Evolutionary conservation across 1,284 basidiomycete genomes (phyloP).

Genomic region (Gymnopus androsaceus): DNA sequence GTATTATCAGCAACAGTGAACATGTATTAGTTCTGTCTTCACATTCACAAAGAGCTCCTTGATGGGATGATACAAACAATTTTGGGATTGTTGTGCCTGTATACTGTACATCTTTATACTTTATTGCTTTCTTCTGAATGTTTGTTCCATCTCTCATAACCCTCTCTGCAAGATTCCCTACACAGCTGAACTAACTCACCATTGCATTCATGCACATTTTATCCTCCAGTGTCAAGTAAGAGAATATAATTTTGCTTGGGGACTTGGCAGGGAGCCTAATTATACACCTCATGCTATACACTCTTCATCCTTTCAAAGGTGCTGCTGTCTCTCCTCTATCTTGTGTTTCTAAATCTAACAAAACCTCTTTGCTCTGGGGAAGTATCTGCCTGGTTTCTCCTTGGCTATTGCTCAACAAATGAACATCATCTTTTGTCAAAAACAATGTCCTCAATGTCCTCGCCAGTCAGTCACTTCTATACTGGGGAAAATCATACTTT

Average conservation of each 20-base stretch:
- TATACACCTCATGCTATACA: conserved; percentile 42
- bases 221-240: conserved; percentile 37
- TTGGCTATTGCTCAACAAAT: conserved; percentile 12
- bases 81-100: conserved; percentile 19
- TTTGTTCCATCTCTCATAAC: conserved; percentile 17
- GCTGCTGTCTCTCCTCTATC: conserved; percentile 1
- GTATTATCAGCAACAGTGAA: not conserved
- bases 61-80: not conserved
- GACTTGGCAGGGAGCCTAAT: conserved; percentile 53
- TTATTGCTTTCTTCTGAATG: too few species aligned
- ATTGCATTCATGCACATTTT: conserved; percentile 37
- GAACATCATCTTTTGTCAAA: not conserved
- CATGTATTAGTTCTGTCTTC: conserved; percentile 9
- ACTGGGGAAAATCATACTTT: conserved; percentile 18
- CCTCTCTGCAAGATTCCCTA: conserved; percentile 34
- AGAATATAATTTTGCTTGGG: conserved; percentile 54
- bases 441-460: conserved; percentile 13
- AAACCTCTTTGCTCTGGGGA: conserved; percentile 29
- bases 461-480: not conserved
- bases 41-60: conserved; percentile 4
- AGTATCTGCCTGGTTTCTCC: conserved; percentile 23
- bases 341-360: not conserved
- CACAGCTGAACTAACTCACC: conserved; percentile 35
- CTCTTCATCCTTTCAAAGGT: conserved; percentile 27
- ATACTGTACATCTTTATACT: conserved; percentile 18